Conservation (phyloP, 1,139 yeast species). For the Eremothecium sinecaudum region DNA sequence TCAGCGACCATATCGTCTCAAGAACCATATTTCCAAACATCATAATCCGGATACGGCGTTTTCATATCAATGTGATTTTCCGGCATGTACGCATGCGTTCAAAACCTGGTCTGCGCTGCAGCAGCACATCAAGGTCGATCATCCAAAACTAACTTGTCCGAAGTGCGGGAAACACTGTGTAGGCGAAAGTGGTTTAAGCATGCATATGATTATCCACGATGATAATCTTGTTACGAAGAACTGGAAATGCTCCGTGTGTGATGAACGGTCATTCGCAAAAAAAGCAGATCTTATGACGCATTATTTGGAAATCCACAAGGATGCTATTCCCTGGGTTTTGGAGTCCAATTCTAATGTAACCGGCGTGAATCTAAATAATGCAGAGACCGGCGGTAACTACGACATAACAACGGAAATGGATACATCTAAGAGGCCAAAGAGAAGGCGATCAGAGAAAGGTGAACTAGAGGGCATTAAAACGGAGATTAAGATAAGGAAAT, state of each 20-base stretch:
- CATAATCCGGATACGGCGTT: conserved; percentile 34
- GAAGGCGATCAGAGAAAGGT: conserved; percentile 1
- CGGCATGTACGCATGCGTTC: conserved; percentile 53
- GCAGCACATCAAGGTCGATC: conserved; percentile 60
- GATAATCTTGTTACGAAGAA: conserved; percentile 38
- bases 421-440: conserved; percentile 1
- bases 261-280: conserved; percentile 31
- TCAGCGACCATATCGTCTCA: conserved; percentile 50
- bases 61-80: conserved; percentile 49
- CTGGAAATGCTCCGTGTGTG: conserved; percentile 55
- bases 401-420: neutral
- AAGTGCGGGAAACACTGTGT: conserved; percentile 67
- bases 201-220: conserved; percentile 62
- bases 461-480: conserved; percentile 15
- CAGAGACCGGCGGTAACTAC: neutral
- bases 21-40: conserved; percentile 50
- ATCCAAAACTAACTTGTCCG: conserved; percentile 59
- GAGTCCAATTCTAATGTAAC: conserved; percentile 5
- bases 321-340: conserved; percentile 15
- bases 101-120: conserved; percentile 73
- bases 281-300: conserved; percentile 40
- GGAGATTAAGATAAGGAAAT: conserved; percentile 12
- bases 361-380: neutral
- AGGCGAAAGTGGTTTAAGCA: conserved; percentile 57
- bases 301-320: conserved; percentile 34